Evolutionary conservation across 2,329 filamentous ascomycete genomes (phyloP).

Genomic region (Phaeosphaeriaceae sp.): DNA sequence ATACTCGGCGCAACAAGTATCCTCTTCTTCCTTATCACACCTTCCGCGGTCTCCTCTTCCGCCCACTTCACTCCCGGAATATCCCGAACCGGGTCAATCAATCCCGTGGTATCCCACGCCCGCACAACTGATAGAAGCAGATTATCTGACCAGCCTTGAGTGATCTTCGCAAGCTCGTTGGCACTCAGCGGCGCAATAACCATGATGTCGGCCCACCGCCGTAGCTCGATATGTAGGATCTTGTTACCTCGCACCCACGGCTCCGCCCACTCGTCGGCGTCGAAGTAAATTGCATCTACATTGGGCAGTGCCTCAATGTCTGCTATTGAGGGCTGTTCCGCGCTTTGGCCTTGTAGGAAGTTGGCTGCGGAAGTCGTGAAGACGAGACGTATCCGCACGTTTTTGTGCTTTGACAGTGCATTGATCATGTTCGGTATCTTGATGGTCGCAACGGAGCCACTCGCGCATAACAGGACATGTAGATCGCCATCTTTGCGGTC

Average conservation of each 20-base stretch:
- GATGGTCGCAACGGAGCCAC: conserved; percentile 84
- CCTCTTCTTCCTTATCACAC: conserved; percentile 54
- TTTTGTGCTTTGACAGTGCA: conserved; percentile 60
- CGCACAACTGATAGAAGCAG: conserved; percentile 76
- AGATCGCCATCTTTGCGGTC: conserved; percentile 44
- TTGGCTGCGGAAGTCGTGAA: conserved; percentile 75
- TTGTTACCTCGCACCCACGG: conserved; percentile 80
- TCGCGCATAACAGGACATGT: conserved; percentile 71
- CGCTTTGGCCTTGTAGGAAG: conserved; percentile 78
- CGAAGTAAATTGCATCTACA: conserved; percentile 81
- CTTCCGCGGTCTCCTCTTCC: conserved; percentile 17
- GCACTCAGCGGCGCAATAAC: conserved; percentile 83
- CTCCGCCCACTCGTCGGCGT: conserved; percentile 83
- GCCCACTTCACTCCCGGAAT: conserved; percentile 32
- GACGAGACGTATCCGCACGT: conserved; percentile 82
- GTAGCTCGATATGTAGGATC: conserved; percentile 90
- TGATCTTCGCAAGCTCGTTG: conserved; percentile 86
- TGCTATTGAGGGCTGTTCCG: conserved; percentile 75
- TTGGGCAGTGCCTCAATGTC: conserved; percentile 67
- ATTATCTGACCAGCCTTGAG: conserved; percentile 77
- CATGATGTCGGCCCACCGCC: conserved; percentile 81
- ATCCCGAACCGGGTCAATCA: conserved; percentile 39
- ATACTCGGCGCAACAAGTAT: conserved; percentile 83
- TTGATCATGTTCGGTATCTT: conserved; percentile 65
- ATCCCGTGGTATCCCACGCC: conserved; percentile 77